Base-by-base conservation (phyloP, 2,329 filamentous ascomycete genomes). In the Lachnellula occidentalis region DNA sequence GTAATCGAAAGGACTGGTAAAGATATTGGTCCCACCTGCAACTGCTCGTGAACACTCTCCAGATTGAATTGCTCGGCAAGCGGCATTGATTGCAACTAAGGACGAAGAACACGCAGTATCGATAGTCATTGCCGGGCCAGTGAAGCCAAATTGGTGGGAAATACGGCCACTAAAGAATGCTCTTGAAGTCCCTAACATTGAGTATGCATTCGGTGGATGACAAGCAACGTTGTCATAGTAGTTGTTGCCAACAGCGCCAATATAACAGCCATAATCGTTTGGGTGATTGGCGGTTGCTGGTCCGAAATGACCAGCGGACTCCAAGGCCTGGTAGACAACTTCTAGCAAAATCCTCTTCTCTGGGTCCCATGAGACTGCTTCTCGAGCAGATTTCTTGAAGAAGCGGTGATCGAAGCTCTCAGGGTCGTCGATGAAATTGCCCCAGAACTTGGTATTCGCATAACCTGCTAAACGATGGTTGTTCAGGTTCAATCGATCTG, bases 371-470 rank as follows among this genome's bases (percentile, higher is more conserved):
- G 90, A 86, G 48, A 82, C 78, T 27, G 87, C 87, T 71, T 92
- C 87, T 59, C 86, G 82, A 8, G 87, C 86, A 34, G 86, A 90
- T 83, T 91, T 90, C 71, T 89, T 90, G 80, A 92, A 92, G 73
- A 92, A 91, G 0, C 83, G 78, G 19, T 86, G 84, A 63, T 92
- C 88, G 65, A 92, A 92, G 14, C 31, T 31, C 4, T 51, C 54
- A 2, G n/a, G 36, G 49, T 61, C 50, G 41, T 61, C 36, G 36
- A 54, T 77, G 73, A 75, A 90, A 73, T 86, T 88, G 17, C 87
- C 87, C 47, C 34, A 41, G 34, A 37, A 50, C 14, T 50, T 50
- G 31, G 46, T 48, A 5, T 34, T 12, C n/a, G 46, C 24, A 21
- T 48, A 34, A 21, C 39, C 46, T 19, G 27, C 46, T 5, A 37